Evolutionary conservation across 129 eudicot genomes (phyloP).

Genomic region (Erigeron canadensis): DNA sequence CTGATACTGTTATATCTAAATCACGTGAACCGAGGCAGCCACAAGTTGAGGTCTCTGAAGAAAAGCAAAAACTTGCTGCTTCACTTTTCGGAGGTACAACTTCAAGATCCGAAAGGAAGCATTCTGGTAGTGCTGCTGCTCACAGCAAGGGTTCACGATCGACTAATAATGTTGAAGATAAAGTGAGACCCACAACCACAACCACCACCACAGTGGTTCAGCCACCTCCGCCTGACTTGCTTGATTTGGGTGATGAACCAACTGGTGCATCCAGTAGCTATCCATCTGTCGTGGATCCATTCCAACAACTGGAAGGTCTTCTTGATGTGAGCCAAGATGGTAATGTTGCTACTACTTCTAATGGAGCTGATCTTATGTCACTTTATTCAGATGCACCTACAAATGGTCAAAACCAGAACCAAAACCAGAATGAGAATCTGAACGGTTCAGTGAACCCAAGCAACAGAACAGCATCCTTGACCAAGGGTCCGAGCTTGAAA

Average conservation of each 20-base stretch:
- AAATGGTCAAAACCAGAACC: slow-evolving; percentile 39
- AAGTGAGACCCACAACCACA: slow-evolving; percentile 32
- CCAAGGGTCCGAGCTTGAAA: slow-evolving; percentile 77
- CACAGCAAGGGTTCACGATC: slow-evolving; percentile 53
- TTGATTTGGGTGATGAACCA: slow-evolving; percentile 86
- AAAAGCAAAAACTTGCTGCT: slow-evolving; percentile 89
- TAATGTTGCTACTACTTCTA: slow-evolving; percentile 36
- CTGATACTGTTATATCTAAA: slow-evolving; percentile 35
- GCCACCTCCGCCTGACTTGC: slow-evolving; percentile 76
- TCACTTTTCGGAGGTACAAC: slow-evolving; percentile 75
- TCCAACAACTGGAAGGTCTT: slow-evolving; percentile 83
- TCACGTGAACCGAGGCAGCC: slow-evolving; percentile 42
- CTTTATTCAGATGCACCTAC: slow-evolving; percentile 55
- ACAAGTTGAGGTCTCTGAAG: slow-evolving; percentile 67
- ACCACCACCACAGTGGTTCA: slow-evolving; percentile 29
- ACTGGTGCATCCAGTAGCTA: slow-evolving; percentile 26
- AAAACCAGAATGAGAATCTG: slow-evolving; percentile 17
- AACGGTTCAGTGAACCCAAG: slow-evolving; percentile 31
- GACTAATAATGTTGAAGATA: slow-evolving; percentile 38
- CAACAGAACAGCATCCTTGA: slow-evolving; percentile 39
- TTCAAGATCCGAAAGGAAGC: slow-evolving; percentile 60
- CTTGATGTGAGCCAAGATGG: slow-evolving; percentile 55
- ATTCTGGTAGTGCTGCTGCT: slow-evolving; percentile 43
- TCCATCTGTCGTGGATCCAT: slow-evolving; percentile 57
- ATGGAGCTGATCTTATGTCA: slow-evolving; percentile 60